Evolutionary conservation across 2,329 filamentous ascomycete genomes (phyloP), one percentile per base, ranked within the genome.

Genomic region (Aspergillus neoniger): DNA sequence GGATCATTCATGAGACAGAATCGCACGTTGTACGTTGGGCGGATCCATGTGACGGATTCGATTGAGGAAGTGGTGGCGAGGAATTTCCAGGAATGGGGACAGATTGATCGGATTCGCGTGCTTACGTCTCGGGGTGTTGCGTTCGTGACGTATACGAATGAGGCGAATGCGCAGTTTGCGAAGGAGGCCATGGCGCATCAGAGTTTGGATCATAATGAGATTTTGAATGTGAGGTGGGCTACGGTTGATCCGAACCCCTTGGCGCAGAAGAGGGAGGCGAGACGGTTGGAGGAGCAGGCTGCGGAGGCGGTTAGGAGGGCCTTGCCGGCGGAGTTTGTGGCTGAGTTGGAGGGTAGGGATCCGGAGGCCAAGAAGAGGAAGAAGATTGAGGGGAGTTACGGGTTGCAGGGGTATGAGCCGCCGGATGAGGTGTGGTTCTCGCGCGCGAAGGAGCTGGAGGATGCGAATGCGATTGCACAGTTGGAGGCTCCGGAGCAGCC

Each of bases 121-220:
- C 81, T 99, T 14, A 97, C 96, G 59, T 88, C 87, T 1, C 82
- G 94, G 43, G 96, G 95, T 57, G 95, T 99, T 19, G 96, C 89
- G 0, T 99, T 99, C 75, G 88, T 99, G 58, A 99, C 96, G 9
- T 98, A 98, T 73, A 85, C 86, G 23, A 96, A 96, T 73, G 91
- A 96, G 72, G 88, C 91, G 44, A 96, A 95, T 69, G 89, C 90
- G 2, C 89, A 96, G 73, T 96, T 96, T 69, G 92, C 92, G 3
- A 94, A 94, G 73, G 92, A 96, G 76, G 91, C 95, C 0, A 98
- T 99, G 94, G 91, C 92, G 5, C 92, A 97, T 73, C 95, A 99
- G 78, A 87, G 88, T 0, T 82, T 99, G 28, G 95, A 99, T 70
- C 90, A 98, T 75, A 89, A 87, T 64, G 95, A 99, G 78, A 88